These are phyloP conservation scores for Cryptosporidium xiaoi DNA, from an alignment of 169 alveolate genomes.

Conservation along the genomic window DNA sequence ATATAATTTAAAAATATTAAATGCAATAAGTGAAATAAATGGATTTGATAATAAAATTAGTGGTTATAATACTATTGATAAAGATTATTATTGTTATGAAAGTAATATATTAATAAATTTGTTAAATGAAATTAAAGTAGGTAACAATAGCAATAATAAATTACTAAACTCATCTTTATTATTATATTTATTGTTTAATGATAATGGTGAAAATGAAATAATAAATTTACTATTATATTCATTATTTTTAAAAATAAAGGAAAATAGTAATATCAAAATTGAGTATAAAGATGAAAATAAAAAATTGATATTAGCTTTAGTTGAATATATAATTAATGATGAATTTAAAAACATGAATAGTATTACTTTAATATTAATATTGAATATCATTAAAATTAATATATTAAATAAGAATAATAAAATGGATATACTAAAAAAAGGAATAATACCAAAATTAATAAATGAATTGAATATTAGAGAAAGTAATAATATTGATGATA, in stretches of 20 bases:
- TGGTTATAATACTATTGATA: not conserved
- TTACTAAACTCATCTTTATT: not conserved
- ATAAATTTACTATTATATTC: slow-evolving; percentile 21
- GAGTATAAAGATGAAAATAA: not conserved
- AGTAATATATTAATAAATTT: slow-evolving; percentile 2
- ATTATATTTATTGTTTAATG: not conserved
- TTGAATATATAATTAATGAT: not conserved
- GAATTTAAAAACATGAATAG: not conserved
- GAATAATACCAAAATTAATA: slow-evolving; percentile 42
- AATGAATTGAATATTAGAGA: slow-evolving; percentile 1
- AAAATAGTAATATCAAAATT: not conserved
- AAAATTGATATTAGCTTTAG: not conserved
- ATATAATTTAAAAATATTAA: slow-evolving; percentile 17
- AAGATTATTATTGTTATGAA: not conserved
- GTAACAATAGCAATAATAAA: not conserved
- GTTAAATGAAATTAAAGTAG: slow-evolving; percentile 3
- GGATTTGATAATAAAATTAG: not conserved
- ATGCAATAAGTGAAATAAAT: slow-evolving; percentile 5
- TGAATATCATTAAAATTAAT: slow-evolving; percentile 22
- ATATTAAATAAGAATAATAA: slow-evolving; percentile 3
- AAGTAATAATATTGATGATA: not conserved
- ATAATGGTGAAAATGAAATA: not conserved
- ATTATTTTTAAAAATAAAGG: not conserved
- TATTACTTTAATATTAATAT: not conserved
- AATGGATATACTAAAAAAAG: not conserved